Evolutionary conservation across 1,139 yeast species (phyloP).

Genomic region (Suzukiozyma palmioleophila): DNA sequence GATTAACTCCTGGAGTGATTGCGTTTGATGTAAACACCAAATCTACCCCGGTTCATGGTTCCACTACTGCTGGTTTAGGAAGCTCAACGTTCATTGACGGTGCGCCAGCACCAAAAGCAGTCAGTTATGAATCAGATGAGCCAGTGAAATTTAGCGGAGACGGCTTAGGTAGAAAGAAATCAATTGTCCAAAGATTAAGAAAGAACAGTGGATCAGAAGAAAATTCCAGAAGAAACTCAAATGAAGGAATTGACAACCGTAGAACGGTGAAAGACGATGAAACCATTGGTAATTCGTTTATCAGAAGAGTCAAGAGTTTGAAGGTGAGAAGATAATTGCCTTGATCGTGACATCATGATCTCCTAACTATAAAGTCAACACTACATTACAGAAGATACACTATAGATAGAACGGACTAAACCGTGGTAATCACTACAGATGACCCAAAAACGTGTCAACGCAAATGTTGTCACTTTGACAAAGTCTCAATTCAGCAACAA

Average conservation of each 20-base stretch:
- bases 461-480: no score
- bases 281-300: slow-evolving; percentile 45
- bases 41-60: slow-evolving; percentile 78
- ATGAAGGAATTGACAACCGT: slow-evolving; percentile 20
- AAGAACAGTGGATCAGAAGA: slow-evolving; percentile 37
- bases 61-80: slow-evolving; percentile 82
- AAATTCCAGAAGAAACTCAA: slow-evolving; percentile 30
- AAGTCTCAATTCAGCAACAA: no score
- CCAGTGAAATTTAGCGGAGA: slow-evolving; percentile 21
- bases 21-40: slow-evolving; percentile 69
- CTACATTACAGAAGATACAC: no score
- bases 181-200: slow-evolving; percentile 64
- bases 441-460: no score
- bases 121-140: slow-evolving; percentile 21
- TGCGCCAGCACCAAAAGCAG: slow-evolving; percentile 73
- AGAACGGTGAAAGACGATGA: slow-evolving; percentile 24
- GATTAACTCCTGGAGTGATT: slow-evolving; percentile 48
- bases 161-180: slow-evolving; percentile 66
- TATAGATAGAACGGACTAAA: no score
- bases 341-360: no score
- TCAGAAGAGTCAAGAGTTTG: slow-evolving; percentile 84
- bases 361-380: no score
- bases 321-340: slow-evolving; percentile 51
- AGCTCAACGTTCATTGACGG: slow-evolving; percentile 92
- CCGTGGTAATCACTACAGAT: no score